Conservation (phyloP, 169 alveolate species). For the Babesia bigemina region DNA sequence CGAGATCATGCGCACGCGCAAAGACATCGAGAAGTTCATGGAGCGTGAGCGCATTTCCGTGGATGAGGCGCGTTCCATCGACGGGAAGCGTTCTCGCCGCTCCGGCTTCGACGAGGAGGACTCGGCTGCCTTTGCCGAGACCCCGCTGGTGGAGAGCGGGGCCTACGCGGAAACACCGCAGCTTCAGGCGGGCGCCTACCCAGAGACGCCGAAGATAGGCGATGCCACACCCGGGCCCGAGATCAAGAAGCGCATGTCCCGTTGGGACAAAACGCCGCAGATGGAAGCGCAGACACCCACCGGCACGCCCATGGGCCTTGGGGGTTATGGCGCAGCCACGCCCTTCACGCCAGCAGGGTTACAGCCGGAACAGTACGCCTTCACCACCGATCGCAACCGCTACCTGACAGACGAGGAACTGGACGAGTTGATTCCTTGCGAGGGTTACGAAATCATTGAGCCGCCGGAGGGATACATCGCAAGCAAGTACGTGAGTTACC, state of each 20-base stretch:
- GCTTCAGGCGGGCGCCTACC: not conserved
- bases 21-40: conserved; percentile 46
- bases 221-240: conserved; percentile 67
- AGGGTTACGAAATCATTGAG: conserved; percentile 88
- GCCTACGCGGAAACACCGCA: conserved; percentile 24
- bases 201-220: conserved; percentile 25
- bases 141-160: conserved; percentile 13
- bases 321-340: conserved; percentile 59
- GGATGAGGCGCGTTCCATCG: conserved; percentile 50
- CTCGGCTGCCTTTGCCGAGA: conserved; percentile 23
- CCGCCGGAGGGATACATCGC: conserved; percentile 89
- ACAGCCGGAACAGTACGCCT: conserved; percentile 60
- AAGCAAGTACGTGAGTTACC: conserved; percentile 65
- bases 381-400: conserved; percentile 67
- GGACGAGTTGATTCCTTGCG: conserved; percentile 90
- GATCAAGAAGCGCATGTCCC: conserved; percentile 54
- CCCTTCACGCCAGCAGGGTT: conserved; percentile 67
- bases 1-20: conserved; percentile 48
- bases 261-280: conserved; percentile 82
- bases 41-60: conserved; percentile 55
- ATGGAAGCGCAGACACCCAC: conserved; percentile 78
- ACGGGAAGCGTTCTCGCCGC: conserved; percentile 38
- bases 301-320: conserved; percentile 76
- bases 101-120: conserved; percentile 15
- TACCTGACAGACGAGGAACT: conserved; percentile 95